Base-by-base conservation (phyloP, 2,329 filamentous ascomycete species). In the Thielaviopsis musarum region DNA sequence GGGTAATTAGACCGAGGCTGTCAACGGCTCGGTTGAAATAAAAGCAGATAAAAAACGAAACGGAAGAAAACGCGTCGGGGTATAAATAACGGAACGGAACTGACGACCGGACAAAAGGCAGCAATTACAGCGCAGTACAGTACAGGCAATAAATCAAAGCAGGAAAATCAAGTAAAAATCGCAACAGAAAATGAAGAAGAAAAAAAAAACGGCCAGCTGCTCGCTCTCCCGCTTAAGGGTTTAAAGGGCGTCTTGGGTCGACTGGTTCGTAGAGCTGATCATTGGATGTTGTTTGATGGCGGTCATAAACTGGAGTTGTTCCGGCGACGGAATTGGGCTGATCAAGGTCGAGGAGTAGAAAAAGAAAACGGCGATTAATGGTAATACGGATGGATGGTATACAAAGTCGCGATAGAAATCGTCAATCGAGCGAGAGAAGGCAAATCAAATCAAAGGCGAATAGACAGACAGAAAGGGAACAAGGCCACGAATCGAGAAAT, bases 221-320 rank as follows among this genome's bases (percentile, higher is more conserved):
- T 74, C 77, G 76, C 77, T 74, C 76, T 81, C 79, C 79, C 81
- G 81, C 83, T 28, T 9, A 53, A 75, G 76, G 77, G 73, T 81
- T 84, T 81, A 85, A 84, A 84, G 82, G 77, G 81, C 83, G 80
- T 77, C 78, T 75, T 73, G 73, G 69, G 69, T 72, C 75, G 75
- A 76, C 75, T 75, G 64, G 73, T 65, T 68, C 66, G 70, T 72
- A 65, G 66, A 70, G 66, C 67, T 77, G 72, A 73, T 82, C 81
- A 83, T 83, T 73, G 70, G 71, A 57, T 26, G 24, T 24, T 21
- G 51, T 56, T 21, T 45, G 38, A n/a, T 45, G 38, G 7, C 17
- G 38, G 38, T 45, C 38, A 45, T 45, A 45, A 45, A 45, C 38
- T 17, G 38, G 38, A 45, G 30, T n/a, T 15, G 15, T 70, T 65